A percentile compares a stretch with the other conserved stretches of the same genome.
phyloP scores from a whole-genome alignment of 2,329 filamentous ascomycete species.

The Metarhizium sp. region DNA sequence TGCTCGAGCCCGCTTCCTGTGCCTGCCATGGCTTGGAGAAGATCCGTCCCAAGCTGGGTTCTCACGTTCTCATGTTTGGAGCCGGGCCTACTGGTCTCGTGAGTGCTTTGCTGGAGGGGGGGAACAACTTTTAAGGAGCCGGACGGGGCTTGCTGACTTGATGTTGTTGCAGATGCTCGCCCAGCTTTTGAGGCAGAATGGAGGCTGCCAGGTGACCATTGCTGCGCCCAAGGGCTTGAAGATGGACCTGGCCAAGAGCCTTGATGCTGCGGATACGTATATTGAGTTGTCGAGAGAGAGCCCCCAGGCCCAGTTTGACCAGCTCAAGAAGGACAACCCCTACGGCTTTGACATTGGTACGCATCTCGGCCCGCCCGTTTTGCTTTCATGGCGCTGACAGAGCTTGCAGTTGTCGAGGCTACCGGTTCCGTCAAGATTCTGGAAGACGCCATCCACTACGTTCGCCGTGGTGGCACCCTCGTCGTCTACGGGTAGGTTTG shows the following conservation, averaged over 20 bases:
- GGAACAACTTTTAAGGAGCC: no score
- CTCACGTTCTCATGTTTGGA: conserved; percentile 56
- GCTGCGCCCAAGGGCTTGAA: conserved; percentile 61
- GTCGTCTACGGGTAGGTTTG: conserved; percentile 49
- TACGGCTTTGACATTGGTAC: conserved; percentile 62
- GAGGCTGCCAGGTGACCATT: conserved; percentile 60
- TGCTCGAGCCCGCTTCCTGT: conserved; percentile 62
- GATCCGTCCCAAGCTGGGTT: conserved; percentile 57
- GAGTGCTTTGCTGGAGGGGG: conserved; percentile 14
- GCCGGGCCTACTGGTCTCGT: conserved; percentile 57
- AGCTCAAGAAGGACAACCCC: conserved; percentile 55
- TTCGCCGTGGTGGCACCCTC: conserved; percentile 60
- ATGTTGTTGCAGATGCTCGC: conserved; percentile 35
- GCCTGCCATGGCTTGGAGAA: conserved; percentile 63
- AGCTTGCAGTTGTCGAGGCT: conserved; percentile 47
- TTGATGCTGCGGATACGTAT: conserved; percentile 45
- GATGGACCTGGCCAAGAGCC: conserved; percentile 56
- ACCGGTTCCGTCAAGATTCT: conserved; percentile 61
- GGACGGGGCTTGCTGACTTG: neutral
- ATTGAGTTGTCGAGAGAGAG: conserved; percentile 44
- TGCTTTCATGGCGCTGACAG: conserved; percentile 9
- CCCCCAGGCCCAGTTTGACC: conserved; percentile 48
- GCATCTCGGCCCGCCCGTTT: neutral
- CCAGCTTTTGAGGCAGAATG: conserved; percentile 54
- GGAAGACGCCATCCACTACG: conserved; percentile 62